phyloP scores from a whole-genome alignment of 2,329 filamentous ascomycete genomes.

The Exophiala sp. region DNA sequence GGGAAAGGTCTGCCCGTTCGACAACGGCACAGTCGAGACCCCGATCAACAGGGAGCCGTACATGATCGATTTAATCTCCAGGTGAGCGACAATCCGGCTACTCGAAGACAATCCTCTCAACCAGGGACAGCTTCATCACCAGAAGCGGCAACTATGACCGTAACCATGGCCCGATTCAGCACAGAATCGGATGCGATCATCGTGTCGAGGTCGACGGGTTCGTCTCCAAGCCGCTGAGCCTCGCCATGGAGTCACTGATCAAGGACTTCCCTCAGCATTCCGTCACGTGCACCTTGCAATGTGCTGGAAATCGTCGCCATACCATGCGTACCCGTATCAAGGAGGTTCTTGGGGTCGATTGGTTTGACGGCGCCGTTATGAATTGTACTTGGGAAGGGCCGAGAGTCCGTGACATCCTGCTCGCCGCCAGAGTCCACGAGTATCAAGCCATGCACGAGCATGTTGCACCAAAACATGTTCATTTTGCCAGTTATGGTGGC shows the following conservation, averaged over 20 bases:
- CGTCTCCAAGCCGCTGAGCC: slow-evolving; percentile 40
- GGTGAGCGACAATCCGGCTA: slow-evolving; percentile 22
- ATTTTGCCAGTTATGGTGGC: slow-evolving; percentile 51
- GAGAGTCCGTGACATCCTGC: slow-evolving; percentile 48
- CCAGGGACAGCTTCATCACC: slow-evolving; percentile 46
- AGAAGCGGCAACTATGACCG: slow-evolving; percentile 49
- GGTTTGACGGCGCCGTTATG: slow-evolving; percentile 56
- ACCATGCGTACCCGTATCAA: slow-evolving; percentile 56
- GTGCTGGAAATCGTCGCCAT: slow-evolving; percentile 55
- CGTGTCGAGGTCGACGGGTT: slow-evolving; percentile 46
- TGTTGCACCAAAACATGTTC: slow-evolving; percentile 43
- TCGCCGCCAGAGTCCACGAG: slow-evolving; percentile 39
- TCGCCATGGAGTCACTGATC: slow-evolving; percentile 45
- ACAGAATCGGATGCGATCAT: slow-evolving; percentile 34
- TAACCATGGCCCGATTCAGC: slow-evolving; percentile 52
- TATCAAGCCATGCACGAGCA: slow-evolving; percentile 27
- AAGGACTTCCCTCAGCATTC: slow-evolving; percentile 48
- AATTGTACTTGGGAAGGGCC: slow-evolving; percentile 55
- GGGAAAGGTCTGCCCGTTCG: slow-evolving; percentile 17
- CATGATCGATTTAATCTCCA: slow-evolving; percentile 31
- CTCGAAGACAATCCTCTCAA: not conserved
- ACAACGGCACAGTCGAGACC: slow-evolving; percentile 28
- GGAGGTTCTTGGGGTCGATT: slow-evolving; percentile 56
- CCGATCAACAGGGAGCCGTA: slow-evolving; percentile 35
- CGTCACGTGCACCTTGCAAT: slow-evolving; percentile 54